Evolutionary conservation across 2,329 filamentous ascomycete species (phyloP), one percentile per base, ranked within the genome.

Genomic region (Epichloe sp.): DNA sequence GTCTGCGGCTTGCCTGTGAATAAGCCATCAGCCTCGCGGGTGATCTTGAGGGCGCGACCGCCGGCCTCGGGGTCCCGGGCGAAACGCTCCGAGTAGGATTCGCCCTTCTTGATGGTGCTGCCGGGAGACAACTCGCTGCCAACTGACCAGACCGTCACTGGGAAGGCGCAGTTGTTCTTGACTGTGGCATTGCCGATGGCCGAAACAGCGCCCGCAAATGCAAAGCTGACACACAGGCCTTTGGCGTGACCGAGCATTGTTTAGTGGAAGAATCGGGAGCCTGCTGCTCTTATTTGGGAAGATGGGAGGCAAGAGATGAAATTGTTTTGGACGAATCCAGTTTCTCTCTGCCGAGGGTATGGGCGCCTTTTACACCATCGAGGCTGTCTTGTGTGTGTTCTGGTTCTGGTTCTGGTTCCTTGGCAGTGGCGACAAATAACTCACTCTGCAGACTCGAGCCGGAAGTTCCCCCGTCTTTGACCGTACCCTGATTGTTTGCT

Each of bases 141-240:
- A 49, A 71, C 68, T 41, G 68, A 67, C 67, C 67, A 71, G 55
- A 67, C 46, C 19, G 65, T 63, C n/a, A 70, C 66, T 41, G 59
- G 50, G 49, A 59, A 56, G 37, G 44, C 19, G 62, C 68, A 70
- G 45, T 64, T 62, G 62, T 71, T 71, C 53, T 60, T 53, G 49
- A 71, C 66, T 38, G 56, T 54, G 43, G 68, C 68, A 14, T 55
- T 59, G 59, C 67, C 68, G 38, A 66, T 43, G 36, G 56, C 51
- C 17, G 47, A 53, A 36, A 54, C 53, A 17, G 53, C 44, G 2
- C 42, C 44, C 12, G 54, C 48, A 5, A 55, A 31, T 36, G 50
- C 43, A 15, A 55, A 17, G 34, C 41, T 40, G 42, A 54, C 35
- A 21, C 47, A 46, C 21, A 59, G 31, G 37, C 48, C 41, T 48